phyloP scores from a whole-genome alignment of 441 rosid species.

The Geranium incanum region DNA sequence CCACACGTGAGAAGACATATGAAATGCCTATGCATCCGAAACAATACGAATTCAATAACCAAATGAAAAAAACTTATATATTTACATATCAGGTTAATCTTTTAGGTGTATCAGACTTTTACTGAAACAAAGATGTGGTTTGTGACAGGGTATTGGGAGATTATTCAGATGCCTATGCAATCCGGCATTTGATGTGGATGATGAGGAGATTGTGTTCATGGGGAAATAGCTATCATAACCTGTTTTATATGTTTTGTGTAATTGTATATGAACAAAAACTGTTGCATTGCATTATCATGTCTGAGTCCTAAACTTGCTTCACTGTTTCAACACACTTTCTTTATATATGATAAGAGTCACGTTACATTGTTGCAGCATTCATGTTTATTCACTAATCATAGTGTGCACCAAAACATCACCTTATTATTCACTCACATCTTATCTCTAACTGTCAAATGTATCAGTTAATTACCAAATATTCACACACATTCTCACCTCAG shows the following conservation, averaged over 20 bases:
- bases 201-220: slow-evolving; percentile 81
- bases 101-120: too few relatives aligned
- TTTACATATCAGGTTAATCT: too few relatives aligned
- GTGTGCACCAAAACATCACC: not conserved
- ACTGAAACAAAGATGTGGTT: not conserved
- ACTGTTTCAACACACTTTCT: too few relatives aligned
- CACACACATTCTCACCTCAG: slow-evolving; percentile 35
- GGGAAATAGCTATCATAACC: slow-evolving; percentile 40
- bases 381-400: not conserved
- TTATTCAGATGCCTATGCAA: slow-evolving; percentile 92
- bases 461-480: not conserved
- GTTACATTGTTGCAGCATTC: not conserved
- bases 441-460: not conserved
- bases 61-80: too few relatives aligned
- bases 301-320: too few relatives aligned
- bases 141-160: slow-evolving; percentile 73
- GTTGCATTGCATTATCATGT: not conserved
- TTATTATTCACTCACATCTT: not conserved
- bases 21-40: too few relatives aligned
- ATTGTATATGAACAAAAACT: not conserved
- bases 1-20: too few relatives aligned
- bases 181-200: slow-evolving; percentile 88
- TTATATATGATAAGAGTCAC: too few relatives aligned
- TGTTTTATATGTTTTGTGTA: not conserved
- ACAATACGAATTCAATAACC: too few relatives aligned